phyloP scores from a whole-genome alignment of 805 yeast genomes.

The Komagataella pastoris region DNA sequence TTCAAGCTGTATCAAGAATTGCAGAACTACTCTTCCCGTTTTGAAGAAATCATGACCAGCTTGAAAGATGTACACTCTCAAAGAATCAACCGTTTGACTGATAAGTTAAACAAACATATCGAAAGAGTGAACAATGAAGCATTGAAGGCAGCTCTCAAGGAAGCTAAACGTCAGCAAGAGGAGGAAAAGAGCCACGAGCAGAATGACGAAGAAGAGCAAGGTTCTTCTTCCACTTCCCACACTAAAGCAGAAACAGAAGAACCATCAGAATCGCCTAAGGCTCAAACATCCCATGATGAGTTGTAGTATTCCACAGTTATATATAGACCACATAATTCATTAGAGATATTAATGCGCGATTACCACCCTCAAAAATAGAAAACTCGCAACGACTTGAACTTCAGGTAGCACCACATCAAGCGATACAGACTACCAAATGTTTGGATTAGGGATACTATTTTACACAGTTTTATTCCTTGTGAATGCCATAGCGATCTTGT shows the following conservation, averaged over 20 bases:
- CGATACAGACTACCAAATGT: conserved; percentile 19
- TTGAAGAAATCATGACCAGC: conserved; percentile 6
- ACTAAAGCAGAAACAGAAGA: conserved; percentile 5
- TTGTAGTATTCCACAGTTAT: not conserved
- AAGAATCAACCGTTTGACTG: conserved; percentile 13
- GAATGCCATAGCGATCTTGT: conserved; percentile 44
- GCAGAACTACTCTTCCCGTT: conserved; percentile 7
- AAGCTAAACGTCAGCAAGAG: not conserved
- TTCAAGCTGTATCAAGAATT: conserved; percentile 12
- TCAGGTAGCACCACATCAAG: not conserved
- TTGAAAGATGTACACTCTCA: conserved; percentile 14
- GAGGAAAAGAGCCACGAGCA: not conserved
- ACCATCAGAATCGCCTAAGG: conserved; percentile 1
- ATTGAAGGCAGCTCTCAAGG: not conserved
- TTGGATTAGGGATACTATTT: conserved; percentile 41
- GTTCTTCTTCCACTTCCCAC: not conserved
- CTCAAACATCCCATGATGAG: not conserved
- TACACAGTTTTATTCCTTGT: conserved; percentile 37
- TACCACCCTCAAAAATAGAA: no score
- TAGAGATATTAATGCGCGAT: not conserved
- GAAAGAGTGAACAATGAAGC: not conserved
- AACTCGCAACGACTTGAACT: not conserved
- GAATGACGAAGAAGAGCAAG: conserved; percentile 9
- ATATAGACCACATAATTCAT: not conserved
- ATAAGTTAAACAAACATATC: conserved; percentile 7